phyloP scores from a whole-genome alignment of 257 asterid species.

The Thymus mandschuricus region DNA sequence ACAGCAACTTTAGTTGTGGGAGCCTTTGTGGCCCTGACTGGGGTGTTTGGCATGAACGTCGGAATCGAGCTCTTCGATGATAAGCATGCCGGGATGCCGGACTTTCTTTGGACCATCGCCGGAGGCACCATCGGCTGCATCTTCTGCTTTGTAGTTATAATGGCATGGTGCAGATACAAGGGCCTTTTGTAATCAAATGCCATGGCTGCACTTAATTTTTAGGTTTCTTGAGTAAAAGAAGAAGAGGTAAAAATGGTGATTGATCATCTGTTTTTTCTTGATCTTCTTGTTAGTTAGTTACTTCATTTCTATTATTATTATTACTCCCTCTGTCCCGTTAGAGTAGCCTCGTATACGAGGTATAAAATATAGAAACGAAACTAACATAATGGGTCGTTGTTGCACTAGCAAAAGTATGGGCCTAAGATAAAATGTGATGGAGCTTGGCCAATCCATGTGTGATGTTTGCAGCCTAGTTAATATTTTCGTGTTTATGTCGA shows the following conservation, averaged over 20 bases:
- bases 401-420: no score
- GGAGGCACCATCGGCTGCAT: constrained; percentile 56
- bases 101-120: constrained; percentile 64
- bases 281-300: neutral
- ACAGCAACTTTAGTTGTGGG: constrained; percentile 74
- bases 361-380: no score
- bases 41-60: constrained; percentile 78
- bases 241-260: no score
- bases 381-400: no score
- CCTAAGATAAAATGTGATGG: no score
- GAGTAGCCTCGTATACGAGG: no score
- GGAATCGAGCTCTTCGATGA: constrained; percentile 46
- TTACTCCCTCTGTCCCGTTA: no score
- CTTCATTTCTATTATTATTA: neutral
- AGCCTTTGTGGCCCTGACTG: constrained; percentile 72
- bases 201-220: no score
- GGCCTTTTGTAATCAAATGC: constrained; percentile 51
- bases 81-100: constrained; percentile 41
- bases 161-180: constrained; percentile 69
- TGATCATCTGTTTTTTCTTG: no score
- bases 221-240: no score
- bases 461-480: neutral
- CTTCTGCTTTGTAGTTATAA: constrained; percentile 52
- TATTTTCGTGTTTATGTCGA: no score
- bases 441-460: neutral